These are phyloP conservation scores for Endogone sp. DNA, from an alignment of 192 early-diverging fungal species.

Conservation along the genomic window DNA sequence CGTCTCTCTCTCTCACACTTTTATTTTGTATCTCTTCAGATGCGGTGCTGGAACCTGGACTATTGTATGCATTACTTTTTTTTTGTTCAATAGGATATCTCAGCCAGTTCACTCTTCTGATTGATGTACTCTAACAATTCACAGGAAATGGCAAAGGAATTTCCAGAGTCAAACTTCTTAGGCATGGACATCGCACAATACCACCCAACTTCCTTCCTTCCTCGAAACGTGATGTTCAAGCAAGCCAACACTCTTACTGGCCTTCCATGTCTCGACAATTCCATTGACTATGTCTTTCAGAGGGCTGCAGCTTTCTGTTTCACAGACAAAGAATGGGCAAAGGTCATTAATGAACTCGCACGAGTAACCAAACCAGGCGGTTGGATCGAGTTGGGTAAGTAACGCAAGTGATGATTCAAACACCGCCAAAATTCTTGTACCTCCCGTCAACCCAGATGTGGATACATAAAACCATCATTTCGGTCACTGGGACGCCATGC, in stretches of 20 bases:
- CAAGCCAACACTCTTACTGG: constrained; percentile 6
- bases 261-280: constrained; percentile 9
- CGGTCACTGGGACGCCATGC: too few species aligned
- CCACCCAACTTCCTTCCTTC: background rate
- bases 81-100: too few species aligned
- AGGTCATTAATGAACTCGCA: constrained; percentile 3
- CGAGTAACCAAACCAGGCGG: constrained; percentile 12
- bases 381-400: constrained; percentile 9
- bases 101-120: too few species aligned
- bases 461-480: too few species aligned
- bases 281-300: constrained; percentile 10
- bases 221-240: constrained; percentile 8
- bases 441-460: too few species aligned
- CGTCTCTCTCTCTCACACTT: too few species aligned
- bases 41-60: background rate
- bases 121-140: too few species aligned
- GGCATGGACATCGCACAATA: constrained; percentile 5
- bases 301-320: background rate
- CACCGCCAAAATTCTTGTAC: too few species aligned
- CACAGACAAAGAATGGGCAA: constrained; percentile 1
- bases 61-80: background rate
- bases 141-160: constrained; percentile 5
- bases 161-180: constrained; percentile 8
- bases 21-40: too few species aligned
- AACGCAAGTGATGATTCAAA: too few species aligned